Percentiles rank a stretch among this genome's conserved stretches.
Conservation (phyloP, 257 asterid genomes). For the Eustoma russellianum region DNA sequence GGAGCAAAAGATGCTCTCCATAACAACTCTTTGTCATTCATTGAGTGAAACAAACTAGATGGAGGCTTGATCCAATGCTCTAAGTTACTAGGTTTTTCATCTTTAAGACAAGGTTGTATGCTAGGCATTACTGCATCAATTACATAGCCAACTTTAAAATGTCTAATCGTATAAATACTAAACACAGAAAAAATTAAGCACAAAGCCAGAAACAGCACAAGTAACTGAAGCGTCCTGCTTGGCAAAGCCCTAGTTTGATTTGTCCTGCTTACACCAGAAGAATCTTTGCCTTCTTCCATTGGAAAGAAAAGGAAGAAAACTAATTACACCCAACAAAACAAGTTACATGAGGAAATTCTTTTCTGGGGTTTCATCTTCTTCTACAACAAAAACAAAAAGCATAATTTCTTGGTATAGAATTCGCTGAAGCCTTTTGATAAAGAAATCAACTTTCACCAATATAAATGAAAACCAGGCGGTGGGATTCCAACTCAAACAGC, state of each 20-base stretch:
- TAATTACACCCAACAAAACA: slow-evolving; percentile 11
- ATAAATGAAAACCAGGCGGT: neutral
- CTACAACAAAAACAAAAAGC: slow-evolving; percentile 4
- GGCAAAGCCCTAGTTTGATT: slow-evolving; percentile 38
- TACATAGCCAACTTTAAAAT: slow-evolving; percentile 21
- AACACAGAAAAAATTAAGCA: slow-evolving; percentile 31
- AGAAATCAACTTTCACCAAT: too few relatives aligned
- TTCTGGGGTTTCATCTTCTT: slow-evolving; percentile 3
- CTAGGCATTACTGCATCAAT: slow-evolving; percentile 18
- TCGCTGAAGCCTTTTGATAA: neutral
- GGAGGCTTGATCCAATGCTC: slow-evolving; percentile 39
- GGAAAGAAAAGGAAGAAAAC: slow-evolving; percentile 5
- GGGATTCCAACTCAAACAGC: neutral
- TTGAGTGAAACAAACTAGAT: slow-evolving; percentile 31
- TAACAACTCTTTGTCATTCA: slow-evolving; percentile 36
- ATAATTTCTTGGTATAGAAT: neutral
- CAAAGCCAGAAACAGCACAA: slow-evolving; percentile 26
- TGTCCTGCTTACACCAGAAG: slow-evolving; percentile 16
- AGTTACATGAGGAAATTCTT: neutral
- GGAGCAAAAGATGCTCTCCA: slow-evolving; percentile 45
- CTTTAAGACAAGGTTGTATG: slow-evolving; percentile 25
- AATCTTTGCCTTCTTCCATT: slow-evolving; percentile 40
- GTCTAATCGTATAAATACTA: slow-evolving; percentile 34
- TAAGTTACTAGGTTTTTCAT: slow-evolving; percentile 12
- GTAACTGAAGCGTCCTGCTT: slow-evolving; percentile 24